Evolutionary conservation across 1,139 yeast genomes (phyloP).

Genomic region (Geotrichum fermentans): DNA sequence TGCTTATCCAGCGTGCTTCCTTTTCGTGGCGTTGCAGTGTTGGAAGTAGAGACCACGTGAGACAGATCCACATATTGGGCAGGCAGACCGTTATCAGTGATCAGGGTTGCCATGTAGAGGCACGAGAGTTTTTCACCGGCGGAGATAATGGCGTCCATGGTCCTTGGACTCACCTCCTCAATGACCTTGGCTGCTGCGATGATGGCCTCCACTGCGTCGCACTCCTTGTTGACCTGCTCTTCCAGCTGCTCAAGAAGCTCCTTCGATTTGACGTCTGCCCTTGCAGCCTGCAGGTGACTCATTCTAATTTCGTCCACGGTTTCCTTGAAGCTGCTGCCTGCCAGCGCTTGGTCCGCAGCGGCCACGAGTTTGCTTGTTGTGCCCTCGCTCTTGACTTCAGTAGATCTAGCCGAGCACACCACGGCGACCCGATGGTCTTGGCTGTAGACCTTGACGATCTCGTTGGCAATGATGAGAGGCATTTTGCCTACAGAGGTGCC

Average conservation of each 20-base stretch:
- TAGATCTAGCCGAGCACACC: conserved; percentile 92
- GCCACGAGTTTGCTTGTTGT: conserved; percentile 73
- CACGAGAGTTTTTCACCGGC: conserved; percentile 93
- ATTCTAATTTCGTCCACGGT: conserved; percentile 60
- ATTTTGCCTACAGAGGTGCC: conserved; percentile 98
- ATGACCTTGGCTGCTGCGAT: conserved; percentile 83
- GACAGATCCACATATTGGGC: conserved; percentile 79
- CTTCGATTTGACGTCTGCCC: conserved; percentile 44
- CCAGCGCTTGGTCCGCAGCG: conserved; percentile 61
- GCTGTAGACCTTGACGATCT: conserved; percentile 67
- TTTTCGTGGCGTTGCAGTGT: neutral
- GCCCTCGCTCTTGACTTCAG: conserved; percentile 87
- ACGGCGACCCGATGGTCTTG: conserved; percentile 71
- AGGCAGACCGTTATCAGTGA: conserved; percentile 72
- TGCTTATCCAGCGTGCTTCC: conserved; percentile 46
- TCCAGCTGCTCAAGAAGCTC: conserved; percentile 49
- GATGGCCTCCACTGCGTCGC: conserved; percentile 62
- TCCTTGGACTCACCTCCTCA: conserved; percentile 86
- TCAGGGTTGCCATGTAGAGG: conserved; percentile 76
- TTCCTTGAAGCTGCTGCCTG: conserved; percentile 43
- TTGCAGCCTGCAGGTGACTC: conserved; percentile 77
- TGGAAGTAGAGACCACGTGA: conserved; percentile 44
- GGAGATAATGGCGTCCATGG: conserved; percentile 85
- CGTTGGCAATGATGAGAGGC: conserved; percentile 75
- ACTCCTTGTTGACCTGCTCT: conserved; percentile 55